These are phyloP conservation scores for Neurospora africana DNA, from an alignment of 495 filamentous ascomycete species.

Conservation along the genomic window DNA sequence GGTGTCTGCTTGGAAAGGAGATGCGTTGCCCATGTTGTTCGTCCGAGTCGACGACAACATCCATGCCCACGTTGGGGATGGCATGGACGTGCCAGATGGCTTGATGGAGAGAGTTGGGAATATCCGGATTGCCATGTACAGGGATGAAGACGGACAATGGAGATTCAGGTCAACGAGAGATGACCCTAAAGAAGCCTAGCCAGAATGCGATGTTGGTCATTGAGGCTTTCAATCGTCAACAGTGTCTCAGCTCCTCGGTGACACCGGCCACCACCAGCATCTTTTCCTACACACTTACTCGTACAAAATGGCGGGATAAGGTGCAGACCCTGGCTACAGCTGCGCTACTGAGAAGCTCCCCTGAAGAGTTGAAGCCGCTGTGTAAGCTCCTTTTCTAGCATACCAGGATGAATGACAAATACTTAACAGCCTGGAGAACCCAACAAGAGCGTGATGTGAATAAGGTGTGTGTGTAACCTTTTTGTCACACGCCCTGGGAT, in stretches of 20 bases:
- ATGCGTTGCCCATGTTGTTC: slow-evolving; percentile 28
- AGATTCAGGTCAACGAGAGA: slow-evolving; percentile 15
- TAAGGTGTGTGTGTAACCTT: background rate
- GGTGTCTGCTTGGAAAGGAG: slow-evolving; percentile 29
- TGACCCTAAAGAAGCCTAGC: background rate
- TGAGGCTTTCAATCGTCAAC: background rate
- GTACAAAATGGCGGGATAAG: background rate
- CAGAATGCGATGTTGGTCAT: background rate
- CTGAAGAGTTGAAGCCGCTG: background rate
- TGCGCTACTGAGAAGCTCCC: background rate
- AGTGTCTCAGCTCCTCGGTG: background rate
- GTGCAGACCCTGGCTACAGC: background rate
- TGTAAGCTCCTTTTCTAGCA: background rate
- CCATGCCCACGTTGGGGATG: slow-evolving; percentile 19
- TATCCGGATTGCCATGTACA: slow-evolving; percentile 22
- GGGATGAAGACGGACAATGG: slow-evolving; percentile 23
- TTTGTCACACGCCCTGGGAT: background rate
- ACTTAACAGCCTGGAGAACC: background rate
- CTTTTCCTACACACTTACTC: background rate
- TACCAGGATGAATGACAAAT: background rate
- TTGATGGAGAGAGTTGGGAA: slow-evolving; percentile 20
- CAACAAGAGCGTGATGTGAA: background rate
- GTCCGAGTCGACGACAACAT: slow-evolving; percentile 25
- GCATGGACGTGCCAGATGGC: slow-evolving; percentile 27
- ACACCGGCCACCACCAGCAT: background rate